phyloP scores from a whole-genome alignment of 2,329 filamentous ascomycete genomes.

The Thielaviopsis populi region DNA sequence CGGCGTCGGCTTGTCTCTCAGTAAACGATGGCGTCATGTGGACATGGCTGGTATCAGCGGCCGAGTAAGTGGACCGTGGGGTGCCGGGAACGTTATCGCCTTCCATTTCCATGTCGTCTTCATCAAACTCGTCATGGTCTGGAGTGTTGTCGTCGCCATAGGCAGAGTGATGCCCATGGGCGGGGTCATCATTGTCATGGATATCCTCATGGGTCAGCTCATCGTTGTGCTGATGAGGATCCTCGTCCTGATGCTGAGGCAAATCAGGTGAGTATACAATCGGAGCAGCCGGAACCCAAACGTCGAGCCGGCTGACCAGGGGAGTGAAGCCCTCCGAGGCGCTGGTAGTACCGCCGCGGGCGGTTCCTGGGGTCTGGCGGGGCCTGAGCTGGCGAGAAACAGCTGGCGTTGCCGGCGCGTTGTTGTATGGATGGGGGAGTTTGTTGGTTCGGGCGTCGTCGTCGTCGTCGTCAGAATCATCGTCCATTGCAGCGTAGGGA shows the following conservation, averaged over 20 bases:
- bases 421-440: constrained; percentile 20
- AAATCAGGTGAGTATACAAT: constrained; percentile 14
- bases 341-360: constrained; percentile 24
- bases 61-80: constrained; percentile 3
- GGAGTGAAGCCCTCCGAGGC: constrained; percentile 45
- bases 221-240: constrained; percentile 18
- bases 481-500: constrained; percentile 24
- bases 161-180: not conserved
- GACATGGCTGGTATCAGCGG: not conserved
- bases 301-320: constrained; percentile 43
- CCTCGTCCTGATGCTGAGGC: not conserved
- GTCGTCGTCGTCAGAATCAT: constrained; percentile 41
- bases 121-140: constrained; percentile 8
- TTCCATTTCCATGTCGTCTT: constrained; percentile 15
- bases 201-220: not conserved
- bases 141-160: not conserved
- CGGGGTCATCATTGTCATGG: not conserved
- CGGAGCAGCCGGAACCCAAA: constrained; percentile 49
- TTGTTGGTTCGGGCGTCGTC: constrained; percentile 25
- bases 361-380: constrained; percentile 12
- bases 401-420: constrained; percentile 22
- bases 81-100: constrained; percentile 8
- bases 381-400: constrained; percentile 28
- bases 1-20: constrained; percentile 23
- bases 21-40: constrained; percentile 37